A percentile compares a stretch with the other conserved stretches of the same genome.
Evolutionary conservation across 441 rosid genomes (phyloP).

Genomic region (Aquilaria agallochum): DNA sequence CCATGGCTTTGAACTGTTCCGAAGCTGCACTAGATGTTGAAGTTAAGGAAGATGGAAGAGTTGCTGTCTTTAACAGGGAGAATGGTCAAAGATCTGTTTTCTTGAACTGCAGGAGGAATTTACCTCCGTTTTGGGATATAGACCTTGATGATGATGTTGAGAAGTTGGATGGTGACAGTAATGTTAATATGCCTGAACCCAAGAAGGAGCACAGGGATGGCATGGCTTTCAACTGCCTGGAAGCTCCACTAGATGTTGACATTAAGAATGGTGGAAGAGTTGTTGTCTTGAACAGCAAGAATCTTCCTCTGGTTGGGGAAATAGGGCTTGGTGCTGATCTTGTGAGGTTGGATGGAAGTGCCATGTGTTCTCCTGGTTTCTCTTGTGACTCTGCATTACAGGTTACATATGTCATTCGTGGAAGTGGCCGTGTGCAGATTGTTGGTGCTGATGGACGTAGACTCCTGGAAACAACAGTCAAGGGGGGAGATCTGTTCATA

Average conservation of each 20-base stretch:
- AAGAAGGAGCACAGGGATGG: conserved; percentile 48
- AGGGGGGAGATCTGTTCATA: conserved; percentile 70
- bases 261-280: conserved; percentile 76
- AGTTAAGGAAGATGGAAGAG: no score
- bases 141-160: no score
- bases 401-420: conserved; percentile 74
- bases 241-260: conserved; percentile 79
- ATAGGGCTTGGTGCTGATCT: conserved; percentile 93
- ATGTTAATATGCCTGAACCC: conserved; percentile 58
- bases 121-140: no score
- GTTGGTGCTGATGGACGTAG: conserved; percentile 72
- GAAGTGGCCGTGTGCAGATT: conserved; percentile 80
- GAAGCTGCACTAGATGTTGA: no score
- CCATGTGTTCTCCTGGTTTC: conserved; percentile 94
- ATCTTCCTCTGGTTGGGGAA: conserved; percentile 75
- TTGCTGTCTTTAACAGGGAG: no score
- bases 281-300: conserved; percentile 75
- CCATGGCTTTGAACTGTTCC: no score
- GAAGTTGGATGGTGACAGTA: conserved; percentile 6
- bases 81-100: no score
- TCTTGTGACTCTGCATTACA: conserved; percentile 92
- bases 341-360: conserved; percentile 58
- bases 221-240: conserved; percentile 67
- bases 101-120: no score
- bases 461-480: conserved; percentile 62